These are phyloP conservation scores for Volvox carteri DNA, from an alignment of 163 green algal genomes.

Conservation along the genomic window DNA sequence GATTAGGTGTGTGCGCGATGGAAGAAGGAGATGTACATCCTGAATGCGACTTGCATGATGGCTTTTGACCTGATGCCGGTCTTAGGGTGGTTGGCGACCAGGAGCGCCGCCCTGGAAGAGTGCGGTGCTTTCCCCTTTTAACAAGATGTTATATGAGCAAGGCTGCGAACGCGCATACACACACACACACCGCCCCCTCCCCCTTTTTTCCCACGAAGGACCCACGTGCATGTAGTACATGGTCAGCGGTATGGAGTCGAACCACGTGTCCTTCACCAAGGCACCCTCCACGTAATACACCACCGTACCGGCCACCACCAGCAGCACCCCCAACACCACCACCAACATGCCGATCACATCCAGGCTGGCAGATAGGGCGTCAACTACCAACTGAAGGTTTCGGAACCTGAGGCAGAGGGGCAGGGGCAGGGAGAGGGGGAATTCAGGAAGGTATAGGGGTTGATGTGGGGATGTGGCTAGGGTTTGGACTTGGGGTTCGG, in stretches of 20 bases:
- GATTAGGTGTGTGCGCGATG: not conserved
- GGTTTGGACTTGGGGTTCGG: too few species aligned
- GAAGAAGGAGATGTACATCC: not conserved
- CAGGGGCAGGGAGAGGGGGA: not conserved
- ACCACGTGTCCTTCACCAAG: constrained; percentile 6
- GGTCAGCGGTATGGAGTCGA: constrained; percentile 62
- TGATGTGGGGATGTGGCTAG: too few species aligned
- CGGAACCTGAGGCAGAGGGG: constrained; percentile 54
- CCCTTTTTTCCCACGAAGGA: too few species aligned
- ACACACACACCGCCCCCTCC: too few species aligned
- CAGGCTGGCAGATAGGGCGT: constrained; percentile 55
- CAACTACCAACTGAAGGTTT: constrained; percentile 63
- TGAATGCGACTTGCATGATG: too few species aligned
- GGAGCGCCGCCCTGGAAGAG: too few species aligned
- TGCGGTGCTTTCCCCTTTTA: too few species aligned
- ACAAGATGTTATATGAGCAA: too few species aligned
- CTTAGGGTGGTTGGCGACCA: too few species aligned
- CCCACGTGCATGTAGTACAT: constrained; percentile 71
- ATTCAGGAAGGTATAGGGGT: too few species aligned
- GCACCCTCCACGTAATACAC: constrained; percentile 71
- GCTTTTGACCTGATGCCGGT: too few species aligned
- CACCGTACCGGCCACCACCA: constrained; percentile 68
- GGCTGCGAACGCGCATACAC: too few species aligned
- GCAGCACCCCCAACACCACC: constrained; percentile 66
- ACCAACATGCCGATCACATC: constrained; percentile 70